Conservation (phyloP, 345 rosid species). For the Eucalyptus decipiens region DNA sequence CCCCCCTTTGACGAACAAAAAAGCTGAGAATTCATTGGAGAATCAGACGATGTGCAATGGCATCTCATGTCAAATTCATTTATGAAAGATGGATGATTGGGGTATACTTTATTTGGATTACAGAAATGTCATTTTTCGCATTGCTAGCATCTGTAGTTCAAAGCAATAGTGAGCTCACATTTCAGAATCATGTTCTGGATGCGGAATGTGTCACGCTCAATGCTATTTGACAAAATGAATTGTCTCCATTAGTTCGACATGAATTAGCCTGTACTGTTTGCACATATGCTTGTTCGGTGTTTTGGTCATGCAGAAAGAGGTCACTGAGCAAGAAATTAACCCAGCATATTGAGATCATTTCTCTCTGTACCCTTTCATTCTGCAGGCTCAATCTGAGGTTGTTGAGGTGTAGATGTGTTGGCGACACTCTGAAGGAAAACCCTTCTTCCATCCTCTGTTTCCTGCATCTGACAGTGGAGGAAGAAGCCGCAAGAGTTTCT, state of each 20-base stretch:
- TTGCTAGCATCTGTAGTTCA: neutral
- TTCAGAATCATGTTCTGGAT: neutral
- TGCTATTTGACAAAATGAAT: neutral
- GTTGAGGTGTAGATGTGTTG: neutral
- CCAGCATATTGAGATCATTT: neutral
- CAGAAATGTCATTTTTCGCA: neutral
- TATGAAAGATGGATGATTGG: neutral
- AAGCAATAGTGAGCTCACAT: neutral
- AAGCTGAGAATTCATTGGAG: neutral
- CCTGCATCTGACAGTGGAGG: neutral
- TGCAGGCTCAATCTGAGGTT: neutral
- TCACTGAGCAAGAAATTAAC: neutral
- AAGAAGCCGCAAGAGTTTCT: neutral
- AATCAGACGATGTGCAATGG: neutral
- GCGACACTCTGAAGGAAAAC: neutral
- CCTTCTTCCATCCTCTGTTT: neutral
- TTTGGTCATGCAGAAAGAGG: neutral
- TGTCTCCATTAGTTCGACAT: neutral
- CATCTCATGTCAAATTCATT: neutral
- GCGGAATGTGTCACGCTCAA: neutral
- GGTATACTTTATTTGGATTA: neutral
- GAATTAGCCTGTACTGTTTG: neutral
- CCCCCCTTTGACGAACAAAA: conserved; percentile 42
- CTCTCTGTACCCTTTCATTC: neutral
- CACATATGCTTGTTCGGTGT: neutral